Conservation (phyloP, 2,329 filamentous ascomycete genomes). For the Scortechinia acanthostroma region DNA sequence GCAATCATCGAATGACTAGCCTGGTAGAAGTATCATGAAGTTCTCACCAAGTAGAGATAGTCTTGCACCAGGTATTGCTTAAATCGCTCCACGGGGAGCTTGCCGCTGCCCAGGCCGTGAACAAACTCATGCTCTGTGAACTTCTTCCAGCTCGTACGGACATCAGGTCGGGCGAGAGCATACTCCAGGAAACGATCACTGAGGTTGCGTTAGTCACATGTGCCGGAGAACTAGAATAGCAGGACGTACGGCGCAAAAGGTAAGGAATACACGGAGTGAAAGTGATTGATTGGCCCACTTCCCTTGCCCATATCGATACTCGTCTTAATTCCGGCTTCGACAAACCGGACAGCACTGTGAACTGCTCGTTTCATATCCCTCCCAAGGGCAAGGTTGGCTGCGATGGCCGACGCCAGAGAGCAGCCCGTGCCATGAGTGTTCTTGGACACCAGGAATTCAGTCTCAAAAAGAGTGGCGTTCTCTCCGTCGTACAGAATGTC, state of each 20-base stretch:
- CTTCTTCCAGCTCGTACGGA: conserved; percentile 66
- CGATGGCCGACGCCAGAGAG: conserved; percentile 78
- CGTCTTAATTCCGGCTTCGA: conserved; percentile 64
- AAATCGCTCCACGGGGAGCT: conserved; percentile 69
- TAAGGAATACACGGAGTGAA: conserved; percentile 62
- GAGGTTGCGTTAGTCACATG: conserved; percentile 1
- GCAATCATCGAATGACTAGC: background rate
- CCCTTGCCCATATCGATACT: conserved; percentile 58
- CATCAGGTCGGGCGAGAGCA: conserved; percentile 66
- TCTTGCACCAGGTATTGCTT: conserved; percentile 87
- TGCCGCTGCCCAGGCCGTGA: conserved; percentile 66
- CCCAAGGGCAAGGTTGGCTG: conserved; percentile 62
- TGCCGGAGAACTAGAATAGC: conserved; percentile 3
- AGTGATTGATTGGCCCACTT: conserved; percentile 71
- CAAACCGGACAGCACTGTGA: conserved; percentile 61
- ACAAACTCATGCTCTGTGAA: conserved; percentile 83
- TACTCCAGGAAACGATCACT: conserved; percentile 80
- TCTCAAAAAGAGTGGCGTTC: conserved; percentile 38
- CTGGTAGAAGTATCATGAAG: background rate
- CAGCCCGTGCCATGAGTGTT: conserved; percentile 95
- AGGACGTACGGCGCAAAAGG: conserved; percentile 60
- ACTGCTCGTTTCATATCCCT: conserved; percentile 50
- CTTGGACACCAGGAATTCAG: conserved; percentile 61
- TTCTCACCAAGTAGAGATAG: conserved; percentile 75
- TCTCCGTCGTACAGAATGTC: background rate